Conservation (phyloP, 1,284 basidiomycete genomes). For the Boletellus deceptivus region DNA sequence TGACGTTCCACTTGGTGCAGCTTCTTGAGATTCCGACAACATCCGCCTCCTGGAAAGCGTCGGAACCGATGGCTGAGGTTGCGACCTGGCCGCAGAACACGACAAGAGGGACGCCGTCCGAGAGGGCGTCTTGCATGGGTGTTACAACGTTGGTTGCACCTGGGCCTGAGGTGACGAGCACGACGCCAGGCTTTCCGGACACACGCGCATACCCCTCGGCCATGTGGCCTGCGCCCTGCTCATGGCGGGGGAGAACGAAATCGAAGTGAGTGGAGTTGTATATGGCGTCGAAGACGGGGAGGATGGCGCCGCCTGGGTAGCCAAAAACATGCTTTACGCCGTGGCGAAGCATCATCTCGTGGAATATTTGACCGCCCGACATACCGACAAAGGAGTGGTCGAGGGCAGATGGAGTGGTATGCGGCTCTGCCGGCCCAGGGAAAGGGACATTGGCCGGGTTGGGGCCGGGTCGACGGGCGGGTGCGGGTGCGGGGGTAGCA, state of each 20-base stretch:
- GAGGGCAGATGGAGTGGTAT: conserved; percentile 46
- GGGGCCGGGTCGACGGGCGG: conserved; percentile 59
- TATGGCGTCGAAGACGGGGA: conserved; percentile 99
- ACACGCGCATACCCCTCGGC: conserved; percentile 97
- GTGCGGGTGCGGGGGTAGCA: conserved; percentile 56
- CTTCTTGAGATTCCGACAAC: conserved; percentile 93
- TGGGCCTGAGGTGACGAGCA: conserved; percentile 96
- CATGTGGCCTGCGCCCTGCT: conserved; percentile 99
- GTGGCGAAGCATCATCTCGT: conserved; percentile 99
- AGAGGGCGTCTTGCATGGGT: conserved; percentile 96
- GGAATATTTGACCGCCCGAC: conserved; percentile 96
- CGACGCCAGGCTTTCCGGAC: conserved; percentile 96
- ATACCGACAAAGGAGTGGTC: conserved; percentile 89
- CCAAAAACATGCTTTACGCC: conserved; percentile 97
- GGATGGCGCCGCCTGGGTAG: conserved; percentile 96
- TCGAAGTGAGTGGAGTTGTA: conserved; percentile 96
- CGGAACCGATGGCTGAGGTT: conserved; percentile 95
- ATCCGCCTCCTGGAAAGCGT: conserved; percentile 98
- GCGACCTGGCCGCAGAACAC: conserved; percentile 98
- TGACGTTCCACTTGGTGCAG: conserved; percentile 99
- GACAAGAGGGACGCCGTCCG: conserved; percentile 92
- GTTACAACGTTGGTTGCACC: conserved; percentile 98
- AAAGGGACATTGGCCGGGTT: conserved; percentile 43
- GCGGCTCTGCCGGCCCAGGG: conserved; percentile 44
- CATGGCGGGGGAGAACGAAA: conserved; percentile 94